Percentiles rank a stretch among this genome's conserved stretches.
Evolutionary conservation across 257 asterid genomes (phyloP).

Genomic region (Nyctanthes arbortristis): DNA sequence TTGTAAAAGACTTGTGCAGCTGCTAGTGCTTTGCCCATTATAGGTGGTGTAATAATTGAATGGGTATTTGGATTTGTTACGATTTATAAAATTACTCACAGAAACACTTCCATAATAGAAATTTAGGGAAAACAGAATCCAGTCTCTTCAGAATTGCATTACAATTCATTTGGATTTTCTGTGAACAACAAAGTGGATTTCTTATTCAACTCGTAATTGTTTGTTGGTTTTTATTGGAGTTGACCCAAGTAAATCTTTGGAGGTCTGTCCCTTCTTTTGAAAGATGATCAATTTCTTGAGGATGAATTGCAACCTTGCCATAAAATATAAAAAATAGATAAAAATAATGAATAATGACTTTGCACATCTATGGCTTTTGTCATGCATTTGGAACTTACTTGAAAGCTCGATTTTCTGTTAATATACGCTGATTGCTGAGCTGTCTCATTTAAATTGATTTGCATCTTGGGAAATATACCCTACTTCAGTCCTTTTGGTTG

Average conservation of each 20-base stretch:
- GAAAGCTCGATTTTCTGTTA: neutral
- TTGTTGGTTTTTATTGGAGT: neutral
- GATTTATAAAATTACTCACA: slow-evolving; percentile 1
- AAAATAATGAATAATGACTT: neutral
- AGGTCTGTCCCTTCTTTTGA: neutral
- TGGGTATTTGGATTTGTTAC: slow-evolving; percentile 1
- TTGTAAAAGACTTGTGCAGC: neutral
- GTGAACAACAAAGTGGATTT: neutral
- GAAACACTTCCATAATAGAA: neutral
- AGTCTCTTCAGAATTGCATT: neutral
- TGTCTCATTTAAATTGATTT: neutral
- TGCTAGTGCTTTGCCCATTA: neutral
- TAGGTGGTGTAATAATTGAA: slow-evolving; percentile 7
- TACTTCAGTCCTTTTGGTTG: neutral
- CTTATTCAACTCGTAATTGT: neutral
- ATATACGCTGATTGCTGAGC: neutral
- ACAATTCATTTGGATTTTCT: slow-evolving; percentile 2
- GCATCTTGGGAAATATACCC: neutral
- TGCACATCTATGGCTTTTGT: neutral
- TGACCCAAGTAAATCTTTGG: neutral
- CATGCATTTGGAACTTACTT: slow-evolving; percentile 2
- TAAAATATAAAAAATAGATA: neutral
- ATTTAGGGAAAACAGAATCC: neutral
- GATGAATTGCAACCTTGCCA: neutral
- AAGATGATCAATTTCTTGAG: neutral